phyloP scores from a whole-genome alignment of 2,329 filamentous ascomycete genomes.

The Bipolaris cookei region DNA sequence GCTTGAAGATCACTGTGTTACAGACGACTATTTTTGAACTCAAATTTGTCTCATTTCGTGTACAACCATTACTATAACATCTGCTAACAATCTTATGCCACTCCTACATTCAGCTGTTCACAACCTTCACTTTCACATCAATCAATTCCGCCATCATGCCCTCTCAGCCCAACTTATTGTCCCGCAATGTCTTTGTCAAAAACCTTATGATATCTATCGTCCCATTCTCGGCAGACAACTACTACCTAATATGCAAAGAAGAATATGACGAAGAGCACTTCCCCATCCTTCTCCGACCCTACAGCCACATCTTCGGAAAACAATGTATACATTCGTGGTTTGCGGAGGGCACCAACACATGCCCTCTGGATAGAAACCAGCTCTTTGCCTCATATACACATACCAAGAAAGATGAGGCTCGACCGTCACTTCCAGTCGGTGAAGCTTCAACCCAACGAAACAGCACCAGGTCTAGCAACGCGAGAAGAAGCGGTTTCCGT shows the following conservation, averaged over 20 bases:
- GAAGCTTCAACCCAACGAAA: neutral
- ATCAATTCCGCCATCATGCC: neutral
- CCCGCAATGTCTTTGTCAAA: neutral
- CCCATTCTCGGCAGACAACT: constrained; percentile 6
- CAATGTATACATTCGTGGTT: constrained; percentile 18
- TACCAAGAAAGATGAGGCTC: neutral
- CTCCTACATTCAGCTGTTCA: neutral
- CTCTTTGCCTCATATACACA: neutral
- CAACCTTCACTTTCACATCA: neutral
- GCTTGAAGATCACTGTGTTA: neutral
- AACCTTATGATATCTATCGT: constrained; percentile 1
- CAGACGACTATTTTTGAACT: neutral
- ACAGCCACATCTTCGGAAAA: constrained; percentile 22
- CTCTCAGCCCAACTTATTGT: neutral
- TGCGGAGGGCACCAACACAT: neutral
- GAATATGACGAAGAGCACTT: neutral
- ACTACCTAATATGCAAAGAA: constrained; percentile 16
- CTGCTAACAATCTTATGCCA: neutral
- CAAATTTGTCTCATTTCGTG: neutral
- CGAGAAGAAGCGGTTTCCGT: neutral
- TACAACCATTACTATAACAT: neutral
- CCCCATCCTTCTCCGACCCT: constrained; percentile 13
- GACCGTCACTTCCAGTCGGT: neutral
- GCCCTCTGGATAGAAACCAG: neutral
- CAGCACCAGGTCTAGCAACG: neutral